These are phyloP conservation scores for Talaromyces nanjingensis DNA, from an alignment of 495 filamentous ascomycete genomes.

Conservation along the genomic window DNA sequence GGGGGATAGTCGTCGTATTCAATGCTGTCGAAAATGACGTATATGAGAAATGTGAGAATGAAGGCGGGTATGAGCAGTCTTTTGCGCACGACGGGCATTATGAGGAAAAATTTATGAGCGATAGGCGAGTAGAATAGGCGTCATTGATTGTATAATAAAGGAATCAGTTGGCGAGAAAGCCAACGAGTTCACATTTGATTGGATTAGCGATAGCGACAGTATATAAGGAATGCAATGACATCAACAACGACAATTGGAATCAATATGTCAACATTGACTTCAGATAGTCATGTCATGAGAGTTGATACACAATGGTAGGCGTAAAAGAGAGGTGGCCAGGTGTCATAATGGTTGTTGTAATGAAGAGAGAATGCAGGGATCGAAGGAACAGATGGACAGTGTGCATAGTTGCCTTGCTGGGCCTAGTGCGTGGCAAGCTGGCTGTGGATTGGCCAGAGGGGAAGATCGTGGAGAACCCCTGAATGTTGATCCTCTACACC, in stretches of 20 bases:
- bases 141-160: not conserved
- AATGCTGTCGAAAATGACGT: slow-evolving; percentile 23
- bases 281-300: not conserved
- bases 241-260: not conserved
- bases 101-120: not conserved
- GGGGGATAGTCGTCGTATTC: not conserved
- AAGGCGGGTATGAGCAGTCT: slow-evolving; percentile 22
- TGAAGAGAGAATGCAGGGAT: not conserved
- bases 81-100: slow-evolving; percentile 15
- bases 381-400: not conserved
- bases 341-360: not conserved
- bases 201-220: not conserved
- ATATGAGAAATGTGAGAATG: slow-evolving; percentile 21
- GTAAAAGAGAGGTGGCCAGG: not conserved
- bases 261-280: not conserved
- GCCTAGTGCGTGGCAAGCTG: not conserved
- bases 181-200: not conserved
- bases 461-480: not conserved
- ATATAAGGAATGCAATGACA: not conserved
- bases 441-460: not conserved
- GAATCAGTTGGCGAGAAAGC: not conserved
- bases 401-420: not conserved
- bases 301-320: not conserved
- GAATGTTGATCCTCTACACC: not conserved
- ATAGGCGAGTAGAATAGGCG: not conserved